phyloP scores from a whole-genome alignment of 495 filamentous ascomycete species.

The Neurospora terricola region DNA sequence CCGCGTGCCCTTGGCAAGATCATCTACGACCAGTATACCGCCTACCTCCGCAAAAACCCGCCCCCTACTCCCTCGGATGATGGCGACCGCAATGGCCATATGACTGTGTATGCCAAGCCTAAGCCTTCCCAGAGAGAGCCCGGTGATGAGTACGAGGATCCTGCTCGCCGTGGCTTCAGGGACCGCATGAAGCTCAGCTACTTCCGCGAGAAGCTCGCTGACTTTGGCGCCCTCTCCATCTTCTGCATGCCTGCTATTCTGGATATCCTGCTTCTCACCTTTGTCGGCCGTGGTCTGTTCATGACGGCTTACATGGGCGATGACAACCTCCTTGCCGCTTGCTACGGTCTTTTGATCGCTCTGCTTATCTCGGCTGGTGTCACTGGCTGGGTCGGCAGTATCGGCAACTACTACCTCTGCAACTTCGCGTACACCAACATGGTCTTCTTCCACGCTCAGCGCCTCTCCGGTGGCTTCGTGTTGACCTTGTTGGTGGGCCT shows the following conservation, averaged over 20 bases:
- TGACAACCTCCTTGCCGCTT: conserved; percentile 11
- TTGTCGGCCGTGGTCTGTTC: conserved; percentile 19
- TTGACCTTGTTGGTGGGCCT: conserved; percentile 11
- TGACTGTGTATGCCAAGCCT: conserved; percentile 15
- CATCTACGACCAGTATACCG: conserved; percentile 10
- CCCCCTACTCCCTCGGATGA: not conserved
- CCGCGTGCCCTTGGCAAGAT: conserved; percentile 16
- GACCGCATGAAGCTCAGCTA: not conserved
- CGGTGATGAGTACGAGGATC: not conserved
- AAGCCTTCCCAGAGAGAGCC: conserved; percentile 5
- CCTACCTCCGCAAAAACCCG: conserved; percentile 8
- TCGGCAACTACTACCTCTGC: conserved; percentile 20
- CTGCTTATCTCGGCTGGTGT: conserved; percentile 19
- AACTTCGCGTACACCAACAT: conserved; percentile 24
- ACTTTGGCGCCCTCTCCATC: conserved; percentile 18
- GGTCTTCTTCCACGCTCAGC: conserved; percentile 20
- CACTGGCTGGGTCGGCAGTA: conserved; percentile 23
- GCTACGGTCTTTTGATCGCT: conserved; percentile 13
- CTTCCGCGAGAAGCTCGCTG: conserved; percentile 1
- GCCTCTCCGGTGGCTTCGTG: conserved; percentile 18
- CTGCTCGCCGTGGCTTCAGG: not conserved
- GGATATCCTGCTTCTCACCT: conserved; percentile 17
- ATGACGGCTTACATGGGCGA: conserved; percentile 22
- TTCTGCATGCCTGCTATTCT: conserved; percentile 20
- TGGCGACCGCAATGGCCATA: conserved; percentile 3